Percentiles rank a stretch among this genome's conserved stretches.
Evolutionary conservation across 352 stramenopile genomes (phyloP).

Genomic region (Phytophthora tubulina): DNA sequence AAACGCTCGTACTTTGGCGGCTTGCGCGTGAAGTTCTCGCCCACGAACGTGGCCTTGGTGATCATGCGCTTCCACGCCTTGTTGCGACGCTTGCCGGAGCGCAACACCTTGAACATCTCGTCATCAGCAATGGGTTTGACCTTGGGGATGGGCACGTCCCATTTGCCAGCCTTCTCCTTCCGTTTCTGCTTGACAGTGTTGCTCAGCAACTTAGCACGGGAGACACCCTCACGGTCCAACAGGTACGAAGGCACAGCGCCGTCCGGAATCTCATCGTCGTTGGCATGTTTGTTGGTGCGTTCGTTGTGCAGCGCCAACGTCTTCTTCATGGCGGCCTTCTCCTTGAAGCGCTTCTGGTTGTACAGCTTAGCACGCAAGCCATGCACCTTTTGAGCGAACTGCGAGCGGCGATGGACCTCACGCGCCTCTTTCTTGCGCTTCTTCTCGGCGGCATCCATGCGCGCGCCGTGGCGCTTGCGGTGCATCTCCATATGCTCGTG

Average conservation of each 20-base stretch:
- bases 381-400: slow-evolving; percentile 99
- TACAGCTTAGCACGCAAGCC: slow-evolving; percentile 99
- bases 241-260: slow-evolving; percentile 99
- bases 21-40: slow-evolving; percentile 99
- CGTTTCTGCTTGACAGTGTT: slow-evolving; percentile 99
- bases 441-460: slow-evolving; percentile 97
- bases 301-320: slow-evolving; percentile 99
- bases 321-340: slow-evolving; percentile 99
- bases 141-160: slow-evolving; percentile 99
- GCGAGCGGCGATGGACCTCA: slow-evolving; percentile 96
- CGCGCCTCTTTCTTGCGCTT: slow-evolving; percentile 99
- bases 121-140: slow-evolving; percentile 99
- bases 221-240: slow-evolving; percentile 98
- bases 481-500: slow-evolving; percentile 99
- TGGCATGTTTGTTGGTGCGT: slow-evolving; percentile 98
- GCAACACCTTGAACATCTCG: slow-evolving; percentile 99
- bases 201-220: slow-evolving; percentile 98
- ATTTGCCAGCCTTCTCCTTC: slow-evolving; percentile 99
- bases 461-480: slow-evolving; percentile 98
- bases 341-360: slow-evolving; percentile 99
- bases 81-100: slow-evolving; percentile 97
- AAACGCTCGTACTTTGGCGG: slow-evolving; percentile 99
- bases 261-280: slow-evolving; percentile 97
- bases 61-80: slow-evolving; percentile 93
- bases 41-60: slow-evolving; percentile 98